phyloP scores from a whole-genome alignment of 2,329 filamentous ascomycete species.

The Dryadomyces quercus-mongolicae region DNA sequence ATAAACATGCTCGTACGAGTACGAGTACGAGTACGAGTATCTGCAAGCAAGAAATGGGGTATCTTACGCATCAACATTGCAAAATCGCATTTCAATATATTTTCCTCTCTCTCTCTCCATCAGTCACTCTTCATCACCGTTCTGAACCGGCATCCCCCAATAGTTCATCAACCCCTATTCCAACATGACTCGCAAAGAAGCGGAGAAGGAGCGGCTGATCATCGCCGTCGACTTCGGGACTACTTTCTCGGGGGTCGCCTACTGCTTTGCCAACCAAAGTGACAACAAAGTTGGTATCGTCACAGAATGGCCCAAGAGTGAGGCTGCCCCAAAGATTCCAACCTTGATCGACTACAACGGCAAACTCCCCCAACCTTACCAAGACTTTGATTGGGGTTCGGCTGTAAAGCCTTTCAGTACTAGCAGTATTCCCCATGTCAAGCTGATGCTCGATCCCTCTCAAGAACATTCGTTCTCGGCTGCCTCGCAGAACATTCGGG shows the following conservation, averaged over 20 bases:
- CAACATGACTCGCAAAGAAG: not conserved
- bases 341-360: not conserved
- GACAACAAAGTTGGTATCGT: not conserved
- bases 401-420: not conserved
- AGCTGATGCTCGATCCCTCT: constrained; percentile 6
- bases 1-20: no score
- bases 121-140: no score
- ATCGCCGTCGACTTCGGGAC: not conserved
- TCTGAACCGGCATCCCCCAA: no score
- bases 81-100: no score
- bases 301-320: not conserved
- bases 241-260: not conserved
- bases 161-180: no score
- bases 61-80: no score
- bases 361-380: no score
- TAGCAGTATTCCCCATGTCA: constrained; percentile 1
- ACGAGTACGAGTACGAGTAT: no score
- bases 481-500: not conserved
- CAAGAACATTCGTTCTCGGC: not conserved
- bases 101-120: no score
- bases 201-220: not conserved
- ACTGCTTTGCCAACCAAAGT: not conserved
- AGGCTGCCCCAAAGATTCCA: not conserved
- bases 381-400: not conserved
- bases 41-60: no score